Evolutionary conservation across 1,284 basidiomycete genomes (phyloP).

Genomic region (Tilletia indica): DNA sequence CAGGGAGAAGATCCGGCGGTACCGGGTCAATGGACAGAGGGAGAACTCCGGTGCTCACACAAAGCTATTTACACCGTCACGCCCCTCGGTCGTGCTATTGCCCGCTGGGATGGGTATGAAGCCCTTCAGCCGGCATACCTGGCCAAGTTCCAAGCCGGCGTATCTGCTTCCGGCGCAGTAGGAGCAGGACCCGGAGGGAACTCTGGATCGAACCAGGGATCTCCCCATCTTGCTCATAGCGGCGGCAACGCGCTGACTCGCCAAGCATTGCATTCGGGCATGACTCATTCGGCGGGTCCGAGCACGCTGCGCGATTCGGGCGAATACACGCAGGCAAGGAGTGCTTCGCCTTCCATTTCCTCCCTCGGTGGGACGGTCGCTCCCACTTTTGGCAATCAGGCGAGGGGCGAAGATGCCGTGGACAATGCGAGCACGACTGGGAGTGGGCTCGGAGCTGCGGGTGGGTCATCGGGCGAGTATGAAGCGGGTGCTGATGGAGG

Average conservation of each 20-base stretch:
- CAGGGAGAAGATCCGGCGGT: conserved; percentile 38
- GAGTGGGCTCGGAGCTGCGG: too few relatives aligned
- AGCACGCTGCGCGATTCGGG: neutral
- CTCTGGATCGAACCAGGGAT: neutral
- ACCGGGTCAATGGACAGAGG: conserved; percentile 35
- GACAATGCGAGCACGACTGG: too few relatives aligned
- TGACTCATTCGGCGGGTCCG: neutral
- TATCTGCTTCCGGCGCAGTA: too few relatives aligned
- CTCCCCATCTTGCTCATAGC: neutral
- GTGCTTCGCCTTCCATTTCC: neutral
- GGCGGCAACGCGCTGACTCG: neutral
- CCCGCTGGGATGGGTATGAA: conserved; percentile 65
- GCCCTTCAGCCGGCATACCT: conserved; percentile 5
- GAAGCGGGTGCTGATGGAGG: neutral
- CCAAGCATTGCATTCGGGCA: neutral
- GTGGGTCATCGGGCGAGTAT: neutral
- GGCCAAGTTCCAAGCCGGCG: conserved; percentile 2
- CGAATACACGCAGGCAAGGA: neutral
- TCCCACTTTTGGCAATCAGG: neutral
- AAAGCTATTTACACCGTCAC: conserved; percentile 93
- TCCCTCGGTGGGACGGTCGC: neutral
- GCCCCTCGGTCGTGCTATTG: conserved; percentile 79
- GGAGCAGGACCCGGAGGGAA: too few relatives aligned
- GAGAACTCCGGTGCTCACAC: conserved; percentile 87
- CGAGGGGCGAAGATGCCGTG: neutral